Percentiles rank a stretch among this genome's conserved stretches.
phyloP scores from a whole-genome alignment of 176 grass and related monocot species.

The Metroxylon sagu region DNA sequence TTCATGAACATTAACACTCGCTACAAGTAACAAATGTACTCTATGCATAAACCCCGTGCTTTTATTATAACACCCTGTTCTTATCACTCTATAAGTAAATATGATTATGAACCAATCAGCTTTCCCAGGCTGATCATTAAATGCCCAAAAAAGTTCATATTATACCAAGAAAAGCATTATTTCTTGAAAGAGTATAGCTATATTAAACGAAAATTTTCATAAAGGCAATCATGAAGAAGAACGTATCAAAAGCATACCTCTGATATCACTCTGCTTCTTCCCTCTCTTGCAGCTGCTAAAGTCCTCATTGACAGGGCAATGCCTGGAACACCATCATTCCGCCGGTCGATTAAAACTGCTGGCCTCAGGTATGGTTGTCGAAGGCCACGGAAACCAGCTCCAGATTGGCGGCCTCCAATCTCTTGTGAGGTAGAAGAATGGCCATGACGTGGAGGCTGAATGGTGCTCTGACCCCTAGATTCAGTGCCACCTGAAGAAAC shows the following conservation, averaged over 20 bases:
- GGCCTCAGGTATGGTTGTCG: slow-evolving; percentile 11
- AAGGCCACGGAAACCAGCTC: slow-evolving; percentile 11
- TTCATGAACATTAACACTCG: too few species aligned
- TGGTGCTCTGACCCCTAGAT: slow-evolving; percentile 3
- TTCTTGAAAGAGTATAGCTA: neutral
- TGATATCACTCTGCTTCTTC: slow-evolving; percentile 16
- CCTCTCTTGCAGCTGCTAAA: slow-evolving; percentile 17
- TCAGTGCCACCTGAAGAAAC: slow-evolving; percentile 3
- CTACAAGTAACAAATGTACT: too few species aligned
- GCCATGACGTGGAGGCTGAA: neutral
- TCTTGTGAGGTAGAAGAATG: slow-evolving; percentile 6
- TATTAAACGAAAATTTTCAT: too few species aligned
- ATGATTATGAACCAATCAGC: too few species aligned
- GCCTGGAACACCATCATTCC: slow-evolving; percentile 9
- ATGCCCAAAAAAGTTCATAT: too few species aligned
- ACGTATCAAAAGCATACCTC: slow-evolving; percentile 11
- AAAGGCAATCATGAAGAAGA: neutral
- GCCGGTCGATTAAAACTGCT: slow-evolving; percentile 4
- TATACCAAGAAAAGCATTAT: neutral
- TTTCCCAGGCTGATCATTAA: too few species aligned
- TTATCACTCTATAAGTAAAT: too few species aligned
- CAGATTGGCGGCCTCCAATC: slow-evolving; percentile 12
- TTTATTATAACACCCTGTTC: too few species aligned
- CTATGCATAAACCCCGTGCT: too few species aligned
- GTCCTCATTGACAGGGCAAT: slow-evolving; percentile 5